Conservation (phyloP, 768 basidiomycete genomes). For the Galerina sulciceps region DNA sequence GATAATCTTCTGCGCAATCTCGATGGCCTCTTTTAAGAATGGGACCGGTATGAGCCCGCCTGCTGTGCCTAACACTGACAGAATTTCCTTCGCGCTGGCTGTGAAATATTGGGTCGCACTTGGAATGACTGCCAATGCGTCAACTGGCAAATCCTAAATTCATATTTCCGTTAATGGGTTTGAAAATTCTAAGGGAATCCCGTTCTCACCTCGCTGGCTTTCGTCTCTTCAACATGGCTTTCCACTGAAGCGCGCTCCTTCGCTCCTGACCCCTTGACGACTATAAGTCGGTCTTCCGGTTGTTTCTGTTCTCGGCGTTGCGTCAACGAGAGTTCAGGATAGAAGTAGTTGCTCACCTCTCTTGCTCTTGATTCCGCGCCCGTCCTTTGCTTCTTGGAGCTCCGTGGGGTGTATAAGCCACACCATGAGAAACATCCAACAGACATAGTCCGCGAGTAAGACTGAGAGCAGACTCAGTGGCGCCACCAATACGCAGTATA, state of each 20-base stretch:
- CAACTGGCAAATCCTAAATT: not conserved
- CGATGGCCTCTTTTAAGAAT: constrained; percentile 11
- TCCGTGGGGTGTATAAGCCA: not conserved
- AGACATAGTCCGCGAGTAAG: not conserved
- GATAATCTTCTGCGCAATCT: constrained; percentile 13
- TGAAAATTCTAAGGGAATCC: not conserved
- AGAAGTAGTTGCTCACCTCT: not conserved
- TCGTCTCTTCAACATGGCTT: not conserved
- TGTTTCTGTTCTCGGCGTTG: not conserved
- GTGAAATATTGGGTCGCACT: constrained; percentile 1
- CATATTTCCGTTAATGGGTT: not conserved
- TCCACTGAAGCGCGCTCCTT: not conserved
- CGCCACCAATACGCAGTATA: too few species aligned
- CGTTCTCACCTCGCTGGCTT: not conserved
- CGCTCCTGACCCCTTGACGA: not conserved
- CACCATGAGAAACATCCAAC: constrained; percentile 1
- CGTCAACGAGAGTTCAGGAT: not conserved
- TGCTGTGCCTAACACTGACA: constrained; percentile 7
- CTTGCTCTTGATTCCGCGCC: not conserved
- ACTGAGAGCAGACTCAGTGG: not conserved
- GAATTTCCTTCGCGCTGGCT: constrained; percentile 7
- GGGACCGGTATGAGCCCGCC: constrained; percentile 14
- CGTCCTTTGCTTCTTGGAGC: not conserved
- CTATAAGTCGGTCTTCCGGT: not conserved
- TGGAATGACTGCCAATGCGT: not conserved